These are phyloP conservation scores for Flaveria floridana DNA, from an alignment of 140 eudicot genomes.

Conservation along the genomic window DNA sequence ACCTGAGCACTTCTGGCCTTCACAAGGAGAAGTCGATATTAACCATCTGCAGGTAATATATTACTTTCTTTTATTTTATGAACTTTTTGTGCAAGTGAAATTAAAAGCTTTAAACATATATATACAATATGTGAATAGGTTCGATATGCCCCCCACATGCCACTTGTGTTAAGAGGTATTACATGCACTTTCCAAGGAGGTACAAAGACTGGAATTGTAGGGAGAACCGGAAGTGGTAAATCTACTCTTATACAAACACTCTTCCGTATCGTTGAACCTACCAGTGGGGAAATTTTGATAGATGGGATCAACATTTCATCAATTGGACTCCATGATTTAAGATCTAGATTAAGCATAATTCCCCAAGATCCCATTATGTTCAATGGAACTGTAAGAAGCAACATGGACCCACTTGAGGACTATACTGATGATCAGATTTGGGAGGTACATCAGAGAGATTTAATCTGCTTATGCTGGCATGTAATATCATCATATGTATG, in stretches of 20 bases:
- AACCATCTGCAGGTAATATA: conserved; percentile 36
- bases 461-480: neutral
- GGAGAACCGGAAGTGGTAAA: conserved; percentile 95
- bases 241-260: conserved; percentile 88
- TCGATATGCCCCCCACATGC: conserved; percentile 70
- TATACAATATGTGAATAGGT: conserved; percentile 29
- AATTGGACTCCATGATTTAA: conserved; percentile 51
- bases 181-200: conserved; percentile 54
- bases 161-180: conserved; percentile 51
- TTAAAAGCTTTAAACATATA: neutral
- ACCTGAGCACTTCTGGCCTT: conserved; percentile 58
- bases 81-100: neutral
- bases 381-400: conserved; percentile 46
- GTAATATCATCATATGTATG: neutral
- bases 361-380: conserved; percentile 63
- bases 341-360: conserved; percentile 48
- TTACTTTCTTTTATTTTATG: neutral
- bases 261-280: conserved; percentile 78
- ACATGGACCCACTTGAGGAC: conserved; percentile 53
- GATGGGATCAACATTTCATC: conserved; percentile 45
- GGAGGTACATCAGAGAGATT: conserved; percentile 36
- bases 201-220: conserved; percentile 72
- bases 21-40: conserved; percentile 41
- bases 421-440: conserved; percentile 52
- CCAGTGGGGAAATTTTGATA: conserved; percentile 39